Evolutionary conservation across 768 basidiomycete genomes (phyloP).

Genomic region (Cyclocybe aegerita): DNA sequence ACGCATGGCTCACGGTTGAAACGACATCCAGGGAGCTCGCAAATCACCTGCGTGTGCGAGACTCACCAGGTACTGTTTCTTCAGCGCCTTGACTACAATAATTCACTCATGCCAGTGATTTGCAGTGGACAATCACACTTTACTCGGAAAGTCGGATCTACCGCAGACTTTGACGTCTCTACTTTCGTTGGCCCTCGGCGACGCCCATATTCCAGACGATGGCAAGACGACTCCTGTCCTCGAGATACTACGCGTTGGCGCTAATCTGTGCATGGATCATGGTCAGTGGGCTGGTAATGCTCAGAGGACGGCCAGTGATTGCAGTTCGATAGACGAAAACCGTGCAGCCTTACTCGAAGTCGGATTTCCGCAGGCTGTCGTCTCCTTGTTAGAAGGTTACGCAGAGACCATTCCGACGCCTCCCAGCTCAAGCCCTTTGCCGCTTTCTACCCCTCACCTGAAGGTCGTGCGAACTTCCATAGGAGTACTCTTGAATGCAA

Average conservation of each 20-base stretch:
- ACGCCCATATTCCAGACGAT: constrained; percentile 42
- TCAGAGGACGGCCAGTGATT: neutral
- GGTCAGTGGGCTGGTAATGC: constrained; percentile 38
- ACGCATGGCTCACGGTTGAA: constrained; percentile 53
- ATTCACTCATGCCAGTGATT: constrained; percentile 9
- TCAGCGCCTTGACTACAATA: neutral
- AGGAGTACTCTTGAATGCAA: constrained; percentile 77
- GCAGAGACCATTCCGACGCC: constrained; percentile 43
- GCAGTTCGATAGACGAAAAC: constrained; percentile 60
- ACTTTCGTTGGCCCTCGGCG: constrained; percentile 53
- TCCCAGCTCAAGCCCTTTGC: constrained; percentile 37
- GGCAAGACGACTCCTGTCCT: constrained; percentile 51
- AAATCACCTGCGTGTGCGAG: constrained; percentile 58
- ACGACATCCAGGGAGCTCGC: constrained; percentile 55
- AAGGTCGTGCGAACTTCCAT: constrained; percentile 75
- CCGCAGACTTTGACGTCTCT: constrained; percentile 66
- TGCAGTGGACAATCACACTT: constrained; percentile 69
- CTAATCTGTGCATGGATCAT: constrained; percentile 85
- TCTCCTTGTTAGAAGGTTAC: constrained; percentile 71
- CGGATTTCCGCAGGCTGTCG: constrained; percentile 64
- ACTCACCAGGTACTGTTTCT: constrained; percentile 43
- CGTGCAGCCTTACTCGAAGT: constrained; percentile 69
- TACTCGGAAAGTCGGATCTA: constrained; percentile 62
- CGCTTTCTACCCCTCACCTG: constrained; percentile 60
- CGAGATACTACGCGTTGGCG: constrained; percentile 75